Percentiles rank a stretch among this genome's conserved stretches.
Evolutionary conservation across 345 rosid genomes (phyloP).

Genomic region (Carallia pectinifolia): DNA sequence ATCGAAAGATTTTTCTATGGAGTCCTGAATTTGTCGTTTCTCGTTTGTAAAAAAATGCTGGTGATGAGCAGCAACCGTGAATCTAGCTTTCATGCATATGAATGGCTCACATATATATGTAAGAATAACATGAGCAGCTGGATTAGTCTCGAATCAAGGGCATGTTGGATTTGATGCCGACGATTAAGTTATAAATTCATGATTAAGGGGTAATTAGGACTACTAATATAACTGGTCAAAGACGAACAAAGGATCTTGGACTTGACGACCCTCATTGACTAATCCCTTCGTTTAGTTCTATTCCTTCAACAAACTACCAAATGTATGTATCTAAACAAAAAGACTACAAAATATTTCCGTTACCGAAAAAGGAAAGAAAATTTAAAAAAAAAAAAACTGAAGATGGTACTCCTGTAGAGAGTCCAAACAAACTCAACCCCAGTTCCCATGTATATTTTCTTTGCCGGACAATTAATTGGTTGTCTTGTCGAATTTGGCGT

Average conservation of each 20-base stretch:
- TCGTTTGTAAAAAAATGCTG: no score
- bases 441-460: no score
- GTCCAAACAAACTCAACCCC: not conserved
- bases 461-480: conserved; percentile 21
- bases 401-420: not conserved
- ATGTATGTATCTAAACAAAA: conserved; percentile 4
- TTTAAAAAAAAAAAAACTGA: conserved; percentile 1
- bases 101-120: not conserved
- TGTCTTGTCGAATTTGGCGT: conserved; percentile 56
- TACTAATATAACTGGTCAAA: not conserved
- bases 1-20: not conserved
- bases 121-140: conserved; percentile 21
- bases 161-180: conserved; percentile 21
- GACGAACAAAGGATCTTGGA: conserved; percentile 29
- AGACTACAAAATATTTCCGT: not conserved
- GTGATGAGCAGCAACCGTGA: not conserved
- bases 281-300: not conserved
- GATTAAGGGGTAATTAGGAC: not conserved
- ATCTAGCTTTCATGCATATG: not conserved
- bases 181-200: conserved; percentile 6
- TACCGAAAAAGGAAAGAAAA: not conserved
- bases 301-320: conserved; percentile 22
- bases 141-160: conserved; percentile 25
- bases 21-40: not conserved
- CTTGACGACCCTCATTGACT: conserved; percentile 35